Base-by-base conservation (phyloP, 1,284 basidiomycete species). In the Moesziomyces parantarcticus region DNA sequence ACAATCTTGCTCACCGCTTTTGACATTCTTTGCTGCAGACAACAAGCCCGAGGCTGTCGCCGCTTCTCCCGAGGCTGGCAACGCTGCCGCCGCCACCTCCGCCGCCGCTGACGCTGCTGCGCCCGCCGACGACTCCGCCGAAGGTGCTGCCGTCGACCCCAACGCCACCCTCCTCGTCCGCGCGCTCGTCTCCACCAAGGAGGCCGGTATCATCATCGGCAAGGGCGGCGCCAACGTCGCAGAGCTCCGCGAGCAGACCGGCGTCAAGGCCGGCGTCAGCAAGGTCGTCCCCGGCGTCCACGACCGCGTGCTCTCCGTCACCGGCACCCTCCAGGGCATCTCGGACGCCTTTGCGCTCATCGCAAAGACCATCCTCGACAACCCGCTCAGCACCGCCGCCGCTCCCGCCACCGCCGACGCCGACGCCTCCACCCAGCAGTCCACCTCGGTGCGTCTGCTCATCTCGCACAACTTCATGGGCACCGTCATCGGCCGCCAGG, bases 271-370 rank as follows among this genome's bases (percentile, higher is more conserved):
- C 65, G 96, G 96, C 82, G 96, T 99, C 84, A 94, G 91, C 89
- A 98, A 97, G 86, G 95, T 98, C 87, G 94, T 97, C 66, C 90
- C 90, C 58, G 96, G 96, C 78, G 94, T 99, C 68, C 94, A 97
- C 85, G 96, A 99, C 86, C 92, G 96, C 79, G 94, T 98, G 80
- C 90, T 99, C 83, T 94, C 92, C 81, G 92, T 98, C 85, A 91
- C 89, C 67, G 96, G 96, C 66, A 89, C 92, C 54, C 90, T 96
- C 78, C 93, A 97, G 78, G 91, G 90, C 72, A 92, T 98, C 73
- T 91, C 95, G 76, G 92, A 94, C 92, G 96, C 96, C 61, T 98
- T 97, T 87, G 90, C 91, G 68, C 91, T 97, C 87, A 95, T 98
- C 85, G 93, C 96, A 79, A 88, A 90, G 67, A 94, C 97, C 82